Base-by-base conservation (phyloP, 371 early-diverging fungal species). In the Mortierella polycephala region DNA sequence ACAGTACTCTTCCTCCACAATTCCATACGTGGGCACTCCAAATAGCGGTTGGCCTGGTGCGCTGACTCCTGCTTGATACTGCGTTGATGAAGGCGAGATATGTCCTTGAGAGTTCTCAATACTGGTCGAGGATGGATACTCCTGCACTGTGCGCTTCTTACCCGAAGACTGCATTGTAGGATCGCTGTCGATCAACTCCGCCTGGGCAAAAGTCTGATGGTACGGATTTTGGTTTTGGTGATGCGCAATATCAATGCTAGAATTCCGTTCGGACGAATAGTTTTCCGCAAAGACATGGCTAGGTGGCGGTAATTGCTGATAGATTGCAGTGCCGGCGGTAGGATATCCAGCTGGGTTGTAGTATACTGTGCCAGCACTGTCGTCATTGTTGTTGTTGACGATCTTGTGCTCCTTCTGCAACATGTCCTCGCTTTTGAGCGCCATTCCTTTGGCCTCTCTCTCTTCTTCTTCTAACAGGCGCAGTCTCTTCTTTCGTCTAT, bases 391-490 rank as follows among this genome's bases (percentile, higher is more conserved):
- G 54, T 37, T 44, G 30, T 30, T 30, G 30, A 30, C 30, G 30
- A 30, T 4, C 49, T 57, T 69, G 44, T 67, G 67, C 7, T 76
- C 77, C 57, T 71, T 71, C 39, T 79, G 79, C 30, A 79, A 40
- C 39, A 18, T 39, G 30, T 79, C 73, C 56, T 79, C 79, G 44
- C 65, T 66, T 58, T 79, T 79, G 23, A 79, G 63, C 3, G 57
- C 73, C 73, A 73, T 53, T 3, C 79, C 79, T 30, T 79, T 79
- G 49, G 65, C 60, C 40, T 42, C 41, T 5, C 65, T 47, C 49
- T 79, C 79, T 13, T 72, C 73, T 45, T 79, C 79, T 47, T 79
- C 79, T 13, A 65, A 47, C 7, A 5, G 44, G 30, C 69, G 64
- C 37, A 44, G 10, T 10, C 68, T 51, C 47, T 55, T 58, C 41